Evolutionary conservation across 2,329 filamentous ascomycete species (phyloP).

Genomic region (Trichoderma sp.): DNA sequence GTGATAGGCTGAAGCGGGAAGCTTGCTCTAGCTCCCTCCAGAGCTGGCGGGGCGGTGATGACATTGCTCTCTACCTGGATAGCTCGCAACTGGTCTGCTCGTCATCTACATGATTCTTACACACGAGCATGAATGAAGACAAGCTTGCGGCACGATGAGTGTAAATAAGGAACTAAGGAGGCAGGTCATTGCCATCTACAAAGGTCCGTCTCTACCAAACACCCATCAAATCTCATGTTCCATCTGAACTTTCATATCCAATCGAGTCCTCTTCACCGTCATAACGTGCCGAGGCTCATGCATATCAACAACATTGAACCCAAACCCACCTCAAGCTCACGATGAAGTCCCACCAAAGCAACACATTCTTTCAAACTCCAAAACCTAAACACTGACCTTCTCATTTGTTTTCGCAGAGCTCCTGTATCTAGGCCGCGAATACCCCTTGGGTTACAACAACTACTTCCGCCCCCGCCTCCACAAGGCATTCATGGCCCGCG

Average conservation of each 20-base stretch:
- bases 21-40: background rate
- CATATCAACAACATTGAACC: no score
- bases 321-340: no score
- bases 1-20: background rate
- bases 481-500: slow-evolving; percentile 79
- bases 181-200: slow-evolving; percentile 85
- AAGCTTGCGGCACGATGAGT: background rate
- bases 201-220: slow-evolving; percentile 57
- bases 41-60: slow-evolving; percentile 14
- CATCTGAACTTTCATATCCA: background rate
- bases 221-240: no score
- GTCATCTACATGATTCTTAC: background rate
- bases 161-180: slow-evolving; percentile 64
- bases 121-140: background rate
- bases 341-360: no score
- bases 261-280: background rate
- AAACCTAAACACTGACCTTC: no score
- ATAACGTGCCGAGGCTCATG: background rate
- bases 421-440: slow-evolving; percentile 80
- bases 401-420: slow-evolving; percentile 61
- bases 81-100: background rate
- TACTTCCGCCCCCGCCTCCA: slow-evolving; percentile 84
- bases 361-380: no score
- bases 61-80: background rate
- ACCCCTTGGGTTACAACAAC: slow-evolving; percentile 73